Conservation (phyloP, 768 basidiomycete species). For the Mycena albidolilacea region DNA sequence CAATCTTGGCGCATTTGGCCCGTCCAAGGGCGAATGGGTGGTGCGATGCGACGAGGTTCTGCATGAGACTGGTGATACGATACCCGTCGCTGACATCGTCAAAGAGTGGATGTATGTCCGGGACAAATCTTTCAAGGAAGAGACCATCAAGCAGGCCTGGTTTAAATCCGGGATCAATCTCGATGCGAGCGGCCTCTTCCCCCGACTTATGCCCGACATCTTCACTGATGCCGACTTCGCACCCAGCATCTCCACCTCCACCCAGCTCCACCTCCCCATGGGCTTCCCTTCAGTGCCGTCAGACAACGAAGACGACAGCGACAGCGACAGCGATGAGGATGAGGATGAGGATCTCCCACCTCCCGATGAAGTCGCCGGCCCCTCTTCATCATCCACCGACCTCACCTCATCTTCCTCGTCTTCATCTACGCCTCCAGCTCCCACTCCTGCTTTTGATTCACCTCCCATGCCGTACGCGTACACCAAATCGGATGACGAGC, state of each 20-base stretch:
- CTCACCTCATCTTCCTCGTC: no score
- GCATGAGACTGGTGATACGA: no score
- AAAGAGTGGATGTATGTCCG: neutral
- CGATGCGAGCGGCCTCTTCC: slow-evolving; percentile 2
- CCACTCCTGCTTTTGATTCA: no score
- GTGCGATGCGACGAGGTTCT: no score
- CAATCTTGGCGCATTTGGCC: neutral
- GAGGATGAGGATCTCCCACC: neutral
- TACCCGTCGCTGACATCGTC: neutral
- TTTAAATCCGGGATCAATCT: slow-evolving; percentile 3
- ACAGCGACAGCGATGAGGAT: no score
- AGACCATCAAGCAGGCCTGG: neutral
- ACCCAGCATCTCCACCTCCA: neutral
- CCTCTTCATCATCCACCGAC: no score
- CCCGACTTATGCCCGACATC: slow-evolving; percentile 1
- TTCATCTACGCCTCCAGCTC: neutral
- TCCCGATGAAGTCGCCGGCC: no score
- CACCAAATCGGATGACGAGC: neutral
- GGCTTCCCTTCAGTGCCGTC: neutral
- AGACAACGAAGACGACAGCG: no score
- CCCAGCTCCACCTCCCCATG: slow-evolving; percentile 7
- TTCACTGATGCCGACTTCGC: slow-evolving; percentile 17
- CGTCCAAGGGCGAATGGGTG: neutral
- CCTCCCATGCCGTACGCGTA: neutral
- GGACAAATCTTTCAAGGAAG: neutral